Evolutionary conservation across 2,329 filamentous ascomycete species (phyloP), one percentile per base, ranked within the genome.

Genomic region (Diaporthe batatas): DNA sequence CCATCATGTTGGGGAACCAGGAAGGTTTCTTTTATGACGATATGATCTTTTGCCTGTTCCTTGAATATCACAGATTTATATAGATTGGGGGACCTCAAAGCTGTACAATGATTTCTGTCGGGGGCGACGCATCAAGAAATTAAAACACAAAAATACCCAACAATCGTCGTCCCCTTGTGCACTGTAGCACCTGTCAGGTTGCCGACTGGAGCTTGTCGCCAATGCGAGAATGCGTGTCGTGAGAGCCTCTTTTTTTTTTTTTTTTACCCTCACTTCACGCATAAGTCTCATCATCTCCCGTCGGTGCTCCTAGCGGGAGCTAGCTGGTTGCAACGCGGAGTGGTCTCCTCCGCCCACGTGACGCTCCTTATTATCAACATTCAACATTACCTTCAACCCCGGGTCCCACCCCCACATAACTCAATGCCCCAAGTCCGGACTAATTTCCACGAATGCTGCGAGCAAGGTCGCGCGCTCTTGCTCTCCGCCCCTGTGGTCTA

Each of bases 21-120:
- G 47, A 29, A n/a, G 47, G 62, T 70, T 49, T 59, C 39, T 70
- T 73, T 73, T 21, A 73, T 57, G 71, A 73, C 47, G 71, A 73
- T 25, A 73, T 57, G 71, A 73, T 57, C 14, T 23, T 64, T 65
- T 25, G 21, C n/a, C n/a, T 39, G 29, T 47, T 44, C 32, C n/a
- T 44, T 12, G 25, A 25, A 32, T 39, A 55, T 53, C 64, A 71
- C 25, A 65, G 64, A 36, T 25, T 57, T 68, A 44, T 67, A 68
- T 71, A 71, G 70, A 71, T 55, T 54, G 59, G 71, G n/a, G n/a
- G 58, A 23, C 16, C 25, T 34, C 6, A 39, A 53, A 53, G 44
- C 23, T 65, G 62, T 67, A 53, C 51, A 67, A 53, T 67, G 62
- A 25, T 12, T 67, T 53, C 32, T 67, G 32, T 6, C 29, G 32